Percentiles rank a stretch among this genome's conserved stretches.
Evolutionary conservation across 495 filamentous ascomycete genomes (phyloP).

Genomic region (Lichina pygmaea): DNA sequence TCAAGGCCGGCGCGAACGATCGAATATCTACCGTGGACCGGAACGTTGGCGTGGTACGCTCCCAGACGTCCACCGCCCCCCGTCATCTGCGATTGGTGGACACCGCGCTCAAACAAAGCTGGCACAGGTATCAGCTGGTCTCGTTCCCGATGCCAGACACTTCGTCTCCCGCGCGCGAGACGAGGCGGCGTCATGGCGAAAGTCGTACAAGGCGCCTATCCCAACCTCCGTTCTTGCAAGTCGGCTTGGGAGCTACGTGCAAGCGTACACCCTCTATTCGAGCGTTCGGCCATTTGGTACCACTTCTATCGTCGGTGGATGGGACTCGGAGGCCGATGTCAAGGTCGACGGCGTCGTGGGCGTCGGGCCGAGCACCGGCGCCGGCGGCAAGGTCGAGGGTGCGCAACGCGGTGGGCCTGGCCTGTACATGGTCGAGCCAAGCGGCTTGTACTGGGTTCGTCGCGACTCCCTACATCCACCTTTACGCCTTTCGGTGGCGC

Average conservation of each 20-base stretch:
- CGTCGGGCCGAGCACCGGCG: slow-evolving; percentile 42
- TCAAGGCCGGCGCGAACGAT: slow-evolving; percentile 86
- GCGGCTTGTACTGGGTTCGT: slow-evolving; percentile 73
- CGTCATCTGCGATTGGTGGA: background rate
- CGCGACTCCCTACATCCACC: background rate
- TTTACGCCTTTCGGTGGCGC: background rate
- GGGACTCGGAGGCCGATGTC: slow-evolving; percentile 58
- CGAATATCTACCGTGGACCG: slow-evolving; percentile 83
- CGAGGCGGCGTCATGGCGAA: slow-evolving; percentile 72
- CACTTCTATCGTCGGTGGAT: slow-evolving; percentile 80
- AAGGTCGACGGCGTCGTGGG: slow-evolving; percentile 75
- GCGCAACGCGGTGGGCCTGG: slow-evolving; percentile 65
- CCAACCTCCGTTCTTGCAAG: slow-evolving; percentile 61
- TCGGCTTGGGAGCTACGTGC: slow-evolving; percentile 81
- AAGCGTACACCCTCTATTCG: slow-evolving; percentile 90
- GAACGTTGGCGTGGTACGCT: slow-evolving; percentile 71
- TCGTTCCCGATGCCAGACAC: slow-evolving; percentile 83
- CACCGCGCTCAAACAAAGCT: background rate
- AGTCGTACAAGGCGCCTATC: slow-evolving; percentile 75
- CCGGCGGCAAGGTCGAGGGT: slow-evolving; percentile 52
- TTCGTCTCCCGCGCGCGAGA: slow-evolving; percentile 84
- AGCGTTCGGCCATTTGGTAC: slow-evolving; percentile 90
- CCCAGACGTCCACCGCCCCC: background rate
- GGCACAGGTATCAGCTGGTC: slow-evolving; percentile 62
- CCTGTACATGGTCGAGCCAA: slow-evolving; percentile 97